These are phyloP conservation scores for Trypanosomatidae sp. DNA, from an alignment of 208 protist genomes.

Conservation along the genomic window DNA sequence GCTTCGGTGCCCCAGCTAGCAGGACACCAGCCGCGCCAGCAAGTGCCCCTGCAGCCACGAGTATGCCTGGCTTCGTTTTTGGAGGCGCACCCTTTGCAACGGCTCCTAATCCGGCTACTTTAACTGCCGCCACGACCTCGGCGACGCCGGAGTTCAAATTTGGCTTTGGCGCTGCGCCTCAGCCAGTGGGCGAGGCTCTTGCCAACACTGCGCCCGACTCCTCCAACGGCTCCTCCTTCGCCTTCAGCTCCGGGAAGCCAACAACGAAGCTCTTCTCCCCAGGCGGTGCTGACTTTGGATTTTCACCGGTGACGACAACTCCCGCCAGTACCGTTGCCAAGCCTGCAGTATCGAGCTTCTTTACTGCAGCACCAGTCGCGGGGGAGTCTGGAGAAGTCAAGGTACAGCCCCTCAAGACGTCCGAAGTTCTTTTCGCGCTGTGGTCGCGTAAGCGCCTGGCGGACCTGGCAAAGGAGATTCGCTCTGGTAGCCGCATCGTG, in stretches of 20 bases:
- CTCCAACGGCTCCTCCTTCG: constrained; percentile 11
- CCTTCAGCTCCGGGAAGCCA: constrained; percentile 27
- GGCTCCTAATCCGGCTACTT: constrained; percentile 7
- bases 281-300: constrained; percentile 29
- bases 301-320: constrained; percentile 10
- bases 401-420: constrained; percentile 54
- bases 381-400: constrained; percentile 16
- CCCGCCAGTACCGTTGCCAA: constrained; percentile 5
- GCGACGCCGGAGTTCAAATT: constrained; percentile 29
- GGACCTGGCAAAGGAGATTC: constrained; percentile 65
- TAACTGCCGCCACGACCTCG: constrained; percentile 10
- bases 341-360: constrained; percentile 34
- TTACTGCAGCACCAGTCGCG: constrained; percentile 8
- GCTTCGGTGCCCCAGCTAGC: constrained; percentile 28
- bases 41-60: constrained; percentile 6
- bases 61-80: not conserved
- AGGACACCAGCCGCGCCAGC: not conserved
- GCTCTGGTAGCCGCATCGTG: constrained; percentile 82
- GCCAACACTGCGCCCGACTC: constrained; percentile 5
- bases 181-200: not conserved
- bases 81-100: constrained; percentile 5
- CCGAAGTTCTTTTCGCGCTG: constrained; percentile 73
- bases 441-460: constrained; percentile 67
- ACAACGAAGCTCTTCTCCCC: not conserved
- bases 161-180: constrained; percentile 24